Evolutionary conservation across 2,329 filamentous ascomycete species (phyloP), one percentile per base, ranked within the genome.

Genomic region (Aureobasidium pullulans): DNA sequence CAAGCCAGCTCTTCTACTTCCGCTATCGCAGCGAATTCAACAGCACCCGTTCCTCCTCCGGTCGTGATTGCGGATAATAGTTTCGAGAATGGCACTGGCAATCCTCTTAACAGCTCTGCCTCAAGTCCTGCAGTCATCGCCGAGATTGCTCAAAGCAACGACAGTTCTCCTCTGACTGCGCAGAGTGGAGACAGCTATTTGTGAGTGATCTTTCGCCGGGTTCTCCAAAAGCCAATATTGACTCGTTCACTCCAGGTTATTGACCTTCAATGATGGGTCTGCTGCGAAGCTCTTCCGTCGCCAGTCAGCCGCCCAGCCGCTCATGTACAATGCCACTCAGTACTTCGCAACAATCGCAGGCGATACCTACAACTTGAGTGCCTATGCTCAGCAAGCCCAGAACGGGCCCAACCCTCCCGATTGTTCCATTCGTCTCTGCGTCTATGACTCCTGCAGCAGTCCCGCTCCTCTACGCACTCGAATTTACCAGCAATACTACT

Each of bases 71-170:
- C 54, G 19, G 54, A 57, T 40, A 39, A 37, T 5, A 32, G 36
- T 6, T 57, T 57, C 16, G 54, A 57, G 43, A 57, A 57, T 29
- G 54, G 54, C 4, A 57, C 54, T 19, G 32, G 11, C 1, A 40
- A 39, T 40, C 54, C 54, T 8, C 11, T 57, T 32, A 48, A 40
- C 28, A 39, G 43, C n/a, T 47, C 54, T 2, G 13, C 42, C 5
- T 39, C 43, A 8, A 56, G 40, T 31, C 54, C 54, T 1, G 23
- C 19, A 7, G 54, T 57, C 4, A 48, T 34, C 6, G 54, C 54
- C 5, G 4, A 39, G 19, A 57, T 57, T 19, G 54, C 32, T 3
- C 34, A 39, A 3, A 48, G 32, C 36, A 57, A 57, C 19, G 54
- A 48, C 6, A 39, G 31, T 16, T n/a, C 43, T 16, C 54, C 43